Base-by-base conservation (phyloP, 805 yeast species). In the Candida oleophila region DNA sequence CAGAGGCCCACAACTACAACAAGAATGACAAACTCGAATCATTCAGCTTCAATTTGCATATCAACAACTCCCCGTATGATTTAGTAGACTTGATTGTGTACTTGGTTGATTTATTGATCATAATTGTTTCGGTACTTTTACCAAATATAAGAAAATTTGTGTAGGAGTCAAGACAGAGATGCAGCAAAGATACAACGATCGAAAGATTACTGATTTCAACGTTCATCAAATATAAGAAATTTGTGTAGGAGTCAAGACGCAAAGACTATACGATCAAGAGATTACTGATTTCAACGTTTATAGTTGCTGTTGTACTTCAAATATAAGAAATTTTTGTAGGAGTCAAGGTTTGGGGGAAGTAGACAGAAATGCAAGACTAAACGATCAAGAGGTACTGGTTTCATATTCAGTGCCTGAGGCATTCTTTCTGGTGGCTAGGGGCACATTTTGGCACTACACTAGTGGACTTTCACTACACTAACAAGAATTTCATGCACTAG, bases 1-100 rank as follows among this genome's bases (percentile, higher is more conserved):
- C 57, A 28, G 54, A 59, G 43, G 65, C 60, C 18, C 47, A 57
- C 37, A 54, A 65, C 2, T 20, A 39, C 38, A 8, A 25, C 41
- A 8, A 22, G 34, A 18, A 16, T 8, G 51, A 35, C 25, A 41
- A 52, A 20, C 12, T 43, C 11, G 47, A 46, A 11, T 38, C 49
- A 3, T 43, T 62, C 15, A 43, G 36, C 15, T 56, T 66, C 45
- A 61, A 66, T 34, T 49, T 68, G 15, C 59, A 56, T 36, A 48
- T 67, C 16, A 60, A 59, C 21, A 61, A 56, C 38, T 45, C 66
- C 19, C 69, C 71, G 1, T 59, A 51, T 51, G 73, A 68, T 45
- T 51, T 68, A 12, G 60, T 60, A 44, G 62, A 57, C 35, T 54
- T 48, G 38, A 53, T 68, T 7, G 46, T 54, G n/a, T 66, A 60